phyloP scores from a whole-genome alignment of 1,284 basidiomycete genomes.

The Sphagnurus paluster region DNA sequence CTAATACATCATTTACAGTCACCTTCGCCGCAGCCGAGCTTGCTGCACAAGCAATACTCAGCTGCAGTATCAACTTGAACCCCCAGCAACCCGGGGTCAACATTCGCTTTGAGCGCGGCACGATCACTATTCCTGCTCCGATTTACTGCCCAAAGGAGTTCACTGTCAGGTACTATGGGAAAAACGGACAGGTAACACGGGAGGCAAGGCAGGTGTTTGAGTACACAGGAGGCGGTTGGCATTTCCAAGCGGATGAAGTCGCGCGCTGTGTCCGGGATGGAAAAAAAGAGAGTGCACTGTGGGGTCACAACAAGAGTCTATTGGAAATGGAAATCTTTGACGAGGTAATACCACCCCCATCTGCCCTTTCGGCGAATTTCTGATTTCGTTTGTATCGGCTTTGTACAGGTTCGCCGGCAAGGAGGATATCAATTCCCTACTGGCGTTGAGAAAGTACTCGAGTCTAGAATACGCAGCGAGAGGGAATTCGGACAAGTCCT shows the following conservation, averaged over 20 bases:
- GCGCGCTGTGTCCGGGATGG: conserved; percentile 78
- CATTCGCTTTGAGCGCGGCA: conserved; percentile 70
- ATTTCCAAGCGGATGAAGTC: conserved; percentile 84
- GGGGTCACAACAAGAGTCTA: conserved; percentile 77
- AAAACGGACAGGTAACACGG: conserved; percentile 46
- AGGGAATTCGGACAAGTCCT: too few relatives aligned
- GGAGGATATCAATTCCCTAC: conserved; percentile 40
- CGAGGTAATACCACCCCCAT: conserved; percentile 48
- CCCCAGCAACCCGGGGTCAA: conserved; percentile 48
- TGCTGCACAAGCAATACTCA: conserved; percentile 66
- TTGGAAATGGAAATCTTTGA: conserved; percentile 83
- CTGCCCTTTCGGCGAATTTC: not conserved
- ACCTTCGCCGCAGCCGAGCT: conserved; percentile 59
- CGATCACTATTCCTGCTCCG: conserved; percentile 60
- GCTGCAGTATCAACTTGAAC: conserved; percentile 58
- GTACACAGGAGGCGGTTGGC: conserved; percentile 65
- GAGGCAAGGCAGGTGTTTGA: conserved; percentile 58
- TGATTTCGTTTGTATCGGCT: not conserved
- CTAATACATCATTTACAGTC: conserved; percentile 74
- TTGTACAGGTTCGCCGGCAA: conserved; percentile 38
- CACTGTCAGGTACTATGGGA: conserved; percentile 62
- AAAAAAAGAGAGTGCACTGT: conserved; percentile 71
- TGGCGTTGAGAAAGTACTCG: conserved; percentile 40
- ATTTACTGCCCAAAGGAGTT: conserved; percentile 66
- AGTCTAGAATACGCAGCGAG: not conserved